phyloP scores from a whole-genome alignment of 345 rosid species.

The Hibiscus trionum region DNA sequence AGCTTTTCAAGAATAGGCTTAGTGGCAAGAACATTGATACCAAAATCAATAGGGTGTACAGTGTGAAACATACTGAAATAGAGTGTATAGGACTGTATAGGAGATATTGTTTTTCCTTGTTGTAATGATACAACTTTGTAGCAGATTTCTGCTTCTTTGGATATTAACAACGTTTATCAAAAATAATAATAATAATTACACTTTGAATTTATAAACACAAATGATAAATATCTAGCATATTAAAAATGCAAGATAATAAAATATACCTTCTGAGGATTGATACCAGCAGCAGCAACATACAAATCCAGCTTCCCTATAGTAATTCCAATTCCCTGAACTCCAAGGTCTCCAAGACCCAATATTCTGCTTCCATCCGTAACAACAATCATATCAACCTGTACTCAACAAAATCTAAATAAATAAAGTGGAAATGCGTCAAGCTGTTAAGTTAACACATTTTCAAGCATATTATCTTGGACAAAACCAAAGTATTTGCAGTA shows the following conservation, averaged over 20 bases:
- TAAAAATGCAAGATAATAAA: not conserved
- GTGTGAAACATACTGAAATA: too few relatives aligned
- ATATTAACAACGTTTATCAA: too few relatives aligned
- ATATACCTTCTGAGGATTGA: constrained; percentile 92
- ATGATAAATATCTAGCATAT: not conserved
- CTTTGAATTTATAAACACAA: not conserved
- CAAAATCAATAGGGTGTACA: too few relatives aligned
- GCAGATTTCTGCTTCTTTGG: too few relatives aligned
- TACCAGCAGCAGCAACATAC: constrained; percentile 97
- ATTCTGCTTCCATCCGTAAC: constrained; percentile 99
- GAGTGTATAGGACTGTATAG: too few relatives aligned
- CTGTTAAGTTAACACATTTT: not conserved
- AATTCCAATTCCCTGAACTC: constrained; percentile 96
- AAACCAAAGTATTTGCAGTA: not conserved
- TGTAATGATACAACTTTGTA: too few relatives aligned
- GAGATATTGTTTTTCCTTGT: too few relatives aligned
- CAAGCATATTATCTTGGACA: not conserved
- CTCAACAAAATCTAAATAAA: not conserved
- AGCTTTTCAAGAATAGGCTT: too few relatives aligned
- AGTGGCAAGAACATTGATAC: too few relatives aligned
- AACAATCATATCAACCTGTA: constrained; percentile 98
- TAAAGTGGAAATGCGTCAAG: not conserved
- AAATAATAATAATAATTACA: not conserved
- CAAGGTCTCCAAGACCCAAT: constrained; percentile 97
- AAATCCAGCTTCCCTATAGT: constrained; percentile 90